phyloP scores from a whole-genome alignment of 768 basidiomycete genomes.

The Mycena rosella region DNA sequence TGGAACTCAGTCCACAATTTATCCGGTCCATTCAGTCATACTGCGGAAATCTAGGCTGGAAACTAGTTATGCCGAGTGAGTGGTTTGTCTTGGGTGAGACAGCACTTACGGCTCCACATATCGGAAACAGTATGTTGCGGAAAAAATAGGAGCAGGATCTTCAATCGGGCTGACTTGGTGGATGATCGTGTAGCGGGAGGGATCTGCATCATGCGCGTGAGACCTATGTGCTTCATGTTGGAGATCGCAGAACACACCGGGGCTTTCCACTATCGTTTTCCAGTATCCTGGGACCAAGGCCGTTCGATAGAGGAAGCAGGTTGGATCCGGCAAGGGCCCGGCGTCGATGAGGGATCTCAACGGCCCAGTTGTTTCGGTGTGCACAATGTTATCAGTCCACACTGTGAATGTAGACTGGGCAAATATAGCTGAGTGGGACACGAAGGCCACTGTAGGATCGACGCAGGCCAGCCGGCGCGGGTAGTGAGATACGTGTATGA shows the following conservation, averaged over 20 bases:
- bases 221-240: neutral
- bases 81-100: too few relatives aligned
- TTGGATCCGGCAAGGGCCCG: neutral
- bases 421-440: neutral
- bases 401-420: neutral
- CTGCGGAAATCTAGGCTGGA: too few relatives aligned
- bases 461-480: constrained; percentile 1
- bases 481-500: constrained; percentile 1
- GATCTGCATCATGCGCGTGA: neutral
- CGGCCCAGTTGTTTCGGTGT: neutral
- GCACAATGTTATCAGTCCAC: neutral
- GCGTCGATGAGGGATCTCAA: neutral
- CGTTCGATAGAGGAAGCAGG: neutral
- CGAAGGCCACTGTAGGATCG: constrained; percentile 2
- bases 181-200: too few relatives aligned
- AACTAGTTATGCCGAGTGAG: too few relatives aligned
- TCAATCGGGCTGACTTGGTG: neutral
- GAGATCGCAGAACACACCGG: neutral
- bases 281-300: neutral
- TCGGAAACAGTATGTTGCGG: neutral
- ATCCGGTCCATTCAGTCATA: too few relatives aligned
- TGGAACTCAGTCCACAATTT: too few relatives aligned
- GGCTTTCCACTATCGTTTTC: neutral
- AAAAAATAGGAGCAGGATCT: neutral
- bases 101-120: too few relatives aligned